These are phyloP conservation scores for Ceratobasidium sp. DNA, from an alignment of 1,284 basidiomycete genomes.

Conservation along the genomic window DNA sequence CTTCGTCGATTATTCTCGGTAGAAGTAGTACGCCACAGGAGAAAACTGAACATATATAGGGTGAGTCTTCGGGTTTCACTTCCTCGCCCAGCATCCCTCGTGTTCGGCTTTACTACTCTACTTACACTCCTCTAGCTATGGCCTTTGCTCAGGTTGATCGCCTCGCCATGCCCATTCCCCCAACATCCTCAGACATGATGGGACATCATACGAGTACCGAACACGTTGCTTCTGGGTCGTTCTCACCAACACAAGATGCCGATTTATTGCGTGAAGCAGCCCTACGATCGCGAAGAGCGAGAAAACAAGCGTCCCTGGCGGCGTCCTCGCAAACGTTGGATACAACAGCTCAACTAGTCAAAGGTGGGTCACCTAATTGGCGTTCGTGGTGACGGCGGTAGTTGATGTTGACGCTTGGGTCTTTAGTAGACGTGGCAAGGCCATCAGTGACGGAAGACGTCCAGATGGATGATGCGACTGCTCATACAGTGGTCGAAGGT, in stretches of 20 bases:
- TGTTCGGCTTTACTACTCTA: not conserved
- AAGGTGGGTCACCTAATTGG: not conserved
- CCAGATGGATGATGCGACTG: slow-evolving; percentile 21
- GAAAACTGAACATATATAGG: not conserved
- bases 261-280: slow-evolving; percentile 33
- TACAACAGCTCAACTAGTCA: not conserved
- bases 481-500: not conserved
- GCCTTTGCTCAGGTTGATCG: slow-evolving; percentile 32
- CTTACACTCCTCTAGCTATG: not conserved
- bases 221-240: slow-evolving; percentile 33
- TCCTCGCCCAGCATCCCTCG: not conserved
- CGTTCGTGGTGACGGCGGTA: not conserved
- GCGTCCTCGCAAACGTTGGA: not conserved
- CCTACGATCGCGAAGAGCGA: slow-evolving; percentile 24
- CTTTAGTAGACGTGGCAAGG: not conserved
- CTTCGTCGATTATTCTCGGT: not conserved
- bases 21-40: not conserved
- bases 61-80: not conserved
- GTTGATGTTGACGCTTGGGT: not conserved
- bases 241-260: slow-evolving; percentile 36
- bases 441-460: not conserved
- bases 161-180: not conserved
- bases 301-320: slow-evolving; percentile 1
- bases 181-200: not conserved
- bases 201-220: slow-evolving; percentile 7